Base-by-base conservation (phyloP, 2,329 filamentous ascomycete genomes). In the Rachicladosporium sp. region DNA sequence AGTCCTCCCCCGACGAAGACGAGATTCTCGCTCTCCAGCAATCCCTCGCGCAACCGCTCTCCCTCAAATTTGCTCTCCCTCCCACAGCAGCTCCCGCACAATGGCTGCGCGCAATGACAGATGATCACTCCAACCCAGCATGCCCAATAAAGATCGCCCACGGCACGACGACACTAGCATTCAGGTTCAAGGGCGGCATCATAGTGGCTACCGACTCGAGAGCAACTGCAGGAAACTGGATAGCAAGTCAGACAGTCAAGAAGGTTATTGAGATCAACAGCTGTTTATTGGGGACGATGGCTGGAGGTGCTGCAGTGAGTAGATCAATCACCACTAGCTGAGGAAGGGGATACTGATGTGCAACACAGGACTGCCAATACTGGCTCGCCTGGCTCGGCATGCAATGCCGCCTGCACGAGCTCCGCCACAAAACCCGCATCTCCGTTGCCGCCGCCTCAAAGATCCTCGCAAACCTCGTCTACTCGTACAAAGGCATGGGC, bases 81-180 rank as follows among this genome's bases (percentile, higher is more conserved):
- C 89, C 91, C 38, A 77, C 96, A 63, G 80, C 85, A 30, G 60
- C 94, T 84, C 83, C 86, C 52, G 83, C 87, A 49, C 78, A 86
- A 57, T 98, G 91, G 82, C 85, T 98, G 57, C 88, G 91, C 61
- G 85, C 91, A 53, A 86, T 86, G 65, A 96, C 91, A 52, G 91
- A 98, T 70, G 91, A 98, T 75, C 80, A 88, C 65, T 80, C 87
- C 55, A 98, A 98, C 73, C 87, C 91, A 44, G 78, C 83, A 67
- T 95, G 88, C 67, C 91, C 91, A 53, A 98, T 98, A 76, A 98
- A 98, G 76, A 88, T 98, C 57, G 91, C 91, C 49, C 91, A 98
- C 76, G 91, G 91, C 60, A 98, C 91, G 46, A 98, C 91, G 43
- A 98, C 91, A 38, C 79, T 98, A 46, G 89, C 88, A 47, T 98